Conservation (phyloP, 2,329 filamentous ascomycete species). For the Esteya vermicola region DNA sequence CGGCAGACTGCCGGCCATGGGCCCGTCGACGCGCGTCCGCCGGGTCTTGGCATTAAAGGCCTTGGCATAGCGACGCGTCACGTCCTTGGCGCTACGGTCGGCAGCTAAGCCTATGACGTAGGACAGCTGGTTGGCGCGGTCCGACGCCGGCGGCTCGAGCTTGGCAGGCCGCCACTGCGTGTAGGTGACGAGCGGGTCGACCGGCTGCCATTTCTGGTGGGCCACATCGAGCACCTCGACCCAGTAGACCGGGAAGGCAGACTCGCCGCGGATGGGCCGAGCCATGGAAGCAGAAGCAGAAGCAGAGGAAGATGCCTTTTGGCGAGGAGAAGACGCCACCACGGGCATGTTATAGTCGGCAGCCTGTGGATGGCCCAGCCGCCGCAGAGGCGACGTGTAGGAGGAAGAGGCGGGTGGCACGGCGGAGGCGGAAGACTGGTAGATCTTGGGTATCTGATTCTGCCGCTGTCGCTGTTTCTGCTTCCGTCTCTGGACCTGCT, state of each 20-base stretch:
- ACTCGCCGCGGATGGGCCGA: slow-evolving; percentile 49
- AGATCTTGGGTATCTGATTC: slow-evolving; percentile 26
- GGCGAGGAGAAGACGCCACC: slow-evolving; percentile 15
- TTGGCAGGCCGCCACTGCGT: slow-evolving; percentile 61
- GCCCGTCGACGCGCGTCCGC: slow-evolving; percentile 58
- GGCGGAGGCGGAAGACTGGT: slow-evolving; percentile 12
- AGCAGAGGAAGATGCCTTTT: slow-evolving; percentile 5
- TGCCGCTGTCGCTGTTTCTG: slow-evolving; percentile 19
- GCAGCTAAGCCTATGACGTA: slow-evolving; percentile 81
- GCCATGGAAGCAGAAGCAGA: slow-evolving; percentile 18
- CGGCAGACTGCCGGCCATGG: slow-evolving; percentile 5
- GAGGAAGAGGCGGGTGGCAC: slow-evolving; percentile 5
- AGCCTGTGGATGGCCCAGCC: slow-evolving; percentile 40
- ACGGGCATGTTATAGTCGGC: slow-evolving; percentile 35
- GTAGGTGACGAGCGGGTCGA: slow-evolving; percentile 72
- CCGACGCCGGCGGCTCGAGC: slow-evolving; percentile 71
- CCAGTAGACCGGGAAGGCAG: slow-evolving; percentile 79
- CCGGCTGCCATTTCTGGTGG: slow-evolving; percentile 80
- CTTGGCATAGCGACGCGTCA: slow-evolving; percentile 78
- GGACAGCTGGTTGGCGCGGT: slow-evolving; percentile 59
- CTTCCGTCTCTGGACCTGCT: slow-evolving; percentile 15
- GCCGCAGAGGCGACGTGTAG: slow-evolving; percentile 26
- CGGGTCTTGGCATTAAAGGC: slow-evolving; percentile 84
- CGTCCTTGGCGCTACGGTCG: slow-evolving; percentile 65
- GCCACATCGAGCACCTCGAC: slow-evolving; percentile 79